These are phyloP conservation scores for Torulaspora pretoriensis DNA, from an alignment of 1,139 yeast species.

Conservation along the genomic window DNA sequence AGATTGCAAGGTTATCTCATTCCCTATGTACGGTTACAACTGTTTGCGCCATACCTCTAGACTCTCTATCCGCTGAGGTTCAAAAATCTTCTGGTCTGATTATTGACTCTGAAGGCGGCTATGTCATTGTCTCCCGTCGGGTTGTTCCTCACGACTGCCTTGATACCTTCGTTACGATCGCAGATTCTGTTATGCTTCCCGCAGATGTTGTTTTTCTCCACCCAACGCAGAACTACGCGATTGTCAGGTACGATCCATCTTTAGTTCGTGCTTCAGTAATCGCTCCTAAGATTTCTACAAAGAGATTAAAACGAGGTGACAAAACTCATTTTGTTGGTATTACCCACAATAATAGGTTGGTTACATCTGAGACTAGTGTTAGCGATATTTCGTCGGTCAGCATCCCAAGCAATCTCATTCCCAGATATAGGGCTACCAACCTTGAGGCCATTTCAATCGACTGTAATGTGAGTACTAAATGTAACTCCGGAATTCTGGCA, in stretches of 20 bases:
- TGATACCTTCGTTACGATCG: conserved; percentile 74
- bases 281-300: conserved; percentile 59
- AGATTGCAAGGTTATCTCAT: conserved; percentile 52
- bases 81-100: conserved; percentile 73
- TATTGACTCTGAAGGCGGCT: conserved; percentile 74
- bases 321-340: conserved; percentile 73
- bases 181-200: conserved; percentile 79
- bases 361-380: conserved; percentile 71
- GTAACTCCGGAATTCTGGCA: conserved; percentile 77
- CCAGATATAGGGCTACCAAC: conserved; percentile 83
- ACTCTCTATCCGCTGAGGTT: conserved; percentile 62
- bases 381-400: conserved; percentile 72
- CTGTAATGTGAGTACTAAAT: conserved; percentile 65
- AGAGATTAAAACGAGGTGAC: conserved; percentile 70
- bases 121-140: conserved; percentile 72
- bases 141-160: conserved; percentile 82
- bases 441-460: conserved; percentile 75
- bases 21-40: conserved; percentile 68
- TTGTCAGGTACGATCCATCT: conserved; percentile 75
- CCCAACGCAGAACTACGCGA: conserved; percentile 83
- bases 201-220: conserved; percentile 80
- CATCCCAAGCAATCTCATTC: conserved; percentile 67
- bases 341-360: conserved; percentile 64
- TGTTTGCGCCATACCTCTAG: conserved; percentile 64
- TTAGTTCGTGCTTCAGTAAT: conserved; percentile 58